Base-by-base conservation (phyloP, 768 basidiomycete species). In the Leccinum obscurum region DNA sequence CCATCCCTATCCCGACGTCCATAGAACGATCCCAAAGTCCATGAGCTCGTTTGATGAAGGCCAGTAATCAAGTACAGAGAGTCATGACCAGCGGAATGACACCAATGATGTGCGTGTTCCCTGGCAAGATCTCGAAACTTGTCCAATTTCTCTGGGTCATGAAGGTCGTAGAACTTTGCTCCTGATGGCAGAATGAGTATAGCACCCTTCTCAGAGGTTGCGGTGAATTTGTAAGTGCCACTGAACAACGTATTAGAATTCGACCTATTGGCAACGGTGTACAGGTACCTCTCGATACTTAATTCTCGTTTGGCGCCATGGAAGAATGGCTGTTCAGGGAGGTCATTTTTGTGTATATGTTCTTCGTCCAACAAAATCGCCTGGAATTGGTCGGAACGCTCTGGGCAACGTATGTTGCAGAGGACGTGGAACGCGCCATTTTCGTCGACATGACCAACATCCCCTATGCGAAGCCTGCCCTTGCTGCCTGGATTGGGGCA, bases 391-490 rank as follows among this genome's bases (percentile, higher is more conserved):
- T 32, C 32, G 32, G 32, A 32, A 32, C 32, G 32, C 32, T 9
- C 6, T 14, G 49, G 14, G 51, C 7, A 58, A 14, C 32, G 4
- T 6, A 1, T 96, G 94, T 75, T 76, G 65, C 76, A 77, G 0
- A 76, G 65, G 58, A 71, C 70, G 34, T 66, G 60, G 44, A 78
- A 65, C 32, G 14, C 41, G 20, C 76, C 76, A 34, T 63, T 41
- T 1, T 62, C 59, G 6, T 68, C 67, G 17, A 77, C 52, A 30
- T 72, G 63, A 9, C 73, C 74, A 8, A 77, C 71, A 59, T 78
- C 76, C 1, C 76, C 76, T 22, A 22, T 22, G 22, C 22, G 22
- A 22, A 22, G 22, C 22, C 22, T 22, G 22, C 22, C 22, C 22
- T 22, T 22, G 22, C n/a, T n/a, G n/a, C n/a, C n/a, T n/a, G n/a